These are phyloP conservation scores for Leishmania braziliensis DNA, from an alignment of 208 protist genomes.

Conservation along the genomic window DNA sequence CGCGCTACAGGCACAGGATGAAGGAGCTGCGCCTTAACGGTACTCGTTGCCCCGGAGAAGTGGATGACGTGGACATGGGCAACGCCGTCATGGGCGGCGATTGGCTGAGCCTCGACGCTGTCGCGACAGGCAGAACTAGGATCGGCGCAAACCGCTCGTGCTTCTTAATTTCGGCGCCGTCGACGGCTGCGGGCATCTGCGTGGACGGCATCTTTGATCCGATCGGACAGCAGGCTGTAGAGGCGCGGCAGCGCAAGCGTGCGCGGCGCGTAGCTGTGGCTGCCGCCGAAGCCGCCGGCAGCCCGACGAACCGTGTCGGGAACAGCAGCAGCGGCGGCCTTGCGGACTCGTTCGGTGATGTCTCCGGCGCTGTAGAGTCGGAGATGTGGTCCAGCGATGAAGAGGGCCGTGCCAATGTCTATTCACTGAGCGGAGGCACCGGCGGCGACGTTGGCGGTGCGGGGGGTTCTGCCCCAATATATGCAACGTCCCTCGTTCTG, in stretches of 20 bases:
- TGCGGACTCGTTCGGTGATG: slow-evolving; percentile 1
- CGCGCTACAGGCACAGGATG: slow-evolving; percentile 33
- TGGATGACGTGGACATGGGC: slow-evolving; percentile 59
- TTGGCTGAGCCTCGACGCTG: slow-evolving; percentile 36
- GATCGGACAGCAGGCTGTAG: slow-evolving; percentile 57
- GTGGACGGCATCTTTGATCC: slow-evolving; percentile 54
- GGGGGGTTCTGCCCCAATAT: not conserved
- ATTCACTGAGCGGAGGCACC: not conserved
- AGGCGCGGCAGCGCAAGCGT: slow-evolving; percentile 42
- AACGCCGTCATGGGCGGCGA: slow-evolving; percentile 42
- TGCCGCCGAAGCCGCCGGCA: slow-evolving; percentile 20
- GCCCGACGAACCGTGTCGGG: not conserved
- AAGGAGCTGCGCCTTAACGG: slow-evolving; percentile 51
- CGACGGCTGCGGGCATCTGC: not conserved
- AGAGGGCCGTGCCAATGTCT: slow-evolving; percentile 14
- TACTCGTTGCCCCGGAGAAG: slow-evolving; percentile 40
- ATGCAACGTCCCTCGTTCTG: not conserved
- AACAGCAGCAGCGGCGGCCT: not conserved
- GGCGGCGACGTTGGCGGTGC: slow-evolving; percentile 1
- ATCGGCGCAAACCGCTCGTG: slow-evolving; percentile 1
- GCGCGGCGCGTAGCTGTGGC: slow-evolving; percentile 33
- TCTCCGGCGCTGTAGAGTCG: slow-evolving; percentile 4
- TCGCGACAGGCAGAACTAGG: not conserved
- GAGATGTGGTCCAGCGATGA: slow-evolving; percentile 30
- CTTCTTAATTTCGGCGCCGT: not conserved